Evolutionary conservation across 2,329 filamentous ascomycete species (phyloP).

Genomic region (Fusarium siculi): DNA sequence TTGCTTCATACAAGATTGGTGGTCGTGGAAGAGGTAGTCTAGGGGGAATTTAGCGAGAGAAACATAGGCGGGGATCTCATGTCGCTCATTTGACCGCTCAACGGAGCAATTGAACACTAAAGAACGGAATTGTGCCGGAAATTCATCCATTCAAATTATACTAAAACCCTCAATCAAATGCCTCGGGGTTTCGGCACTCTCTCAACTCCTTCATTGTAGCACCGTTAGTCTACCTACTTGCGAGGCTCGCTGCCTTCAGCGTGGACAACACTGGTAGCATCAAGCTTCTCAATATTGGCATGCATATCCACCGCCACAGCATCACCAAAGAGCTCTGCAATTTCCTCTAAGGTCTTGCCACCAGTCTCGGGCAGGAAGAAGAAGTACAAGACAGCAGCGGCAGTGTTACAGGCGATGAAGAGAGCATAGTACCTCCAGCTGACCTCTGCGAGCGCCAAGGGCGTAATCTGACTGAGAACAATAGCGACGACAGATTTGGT

Average conservation of each 20-base stretch:
- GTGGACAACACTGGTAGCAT: background rate
- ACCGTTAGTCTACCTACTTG: background rate
- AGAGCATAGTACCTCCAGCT: background rate
- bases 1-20: too few relatives aligned
- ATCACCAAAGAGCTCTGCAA: background rate
- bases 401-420: background rate
- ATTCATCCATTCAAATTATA: background rate
- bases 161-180: background rate
- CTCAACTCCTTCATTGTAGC: too few relatives aligned
- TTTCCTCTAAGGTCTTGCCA: background rate
- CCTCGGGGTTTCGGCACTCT: background rate
- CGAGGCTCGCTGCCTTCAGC: background rate
- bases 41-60: background rate
- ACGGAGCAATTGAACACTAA: background rate
- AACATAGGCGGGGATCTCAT: background rate
- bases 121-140: rapidly evolving
- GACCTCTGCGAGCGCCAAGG: background rate
- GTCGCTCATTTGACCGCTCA: background rate
- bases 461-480: background rate
- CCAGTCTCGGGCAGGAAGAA: background rate
- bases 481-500: background rate
- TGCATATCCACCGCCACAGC: background rate
- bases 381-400: background rate
- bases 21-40: background rate
- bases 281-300: background rate